Conservation (phyloP, 495 filamentous ascomycete genomes). For the Penicillium macrosclerotiorum region DNA sequence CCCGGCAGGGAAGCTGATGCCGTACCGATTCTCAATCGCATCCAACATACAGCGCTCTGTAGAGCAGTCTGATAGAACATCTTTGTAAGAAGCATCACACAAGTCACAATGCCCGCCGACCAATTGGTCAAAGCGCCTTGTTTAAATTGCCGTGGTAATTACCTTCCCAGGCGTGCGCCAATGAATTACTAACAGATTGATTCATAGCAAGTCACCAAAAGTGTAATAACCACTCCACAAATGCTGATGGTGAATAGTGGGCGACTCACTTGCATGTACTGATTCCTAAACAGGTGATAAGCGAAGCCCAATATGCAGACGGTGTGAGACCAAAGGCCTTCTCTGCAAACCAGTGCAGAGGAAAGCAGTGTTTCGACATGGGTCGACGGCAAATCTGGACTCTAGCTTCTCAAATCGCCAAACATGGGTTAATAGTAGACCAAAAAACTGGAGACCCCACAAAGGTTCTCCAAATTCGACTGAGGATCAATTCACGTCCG, state of each 20-base stretch:
- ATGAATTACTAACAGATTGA: background rate
- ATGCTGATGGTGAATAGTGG: background rate
- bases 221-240: background rate
- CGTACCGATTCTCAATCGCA: too few relatives aligned
- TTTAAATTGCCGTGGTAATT: slow-evolving; percentile 10
- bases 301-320: slow-evolving; percentile 11
- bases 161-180: background rate
- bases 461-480: background rate
- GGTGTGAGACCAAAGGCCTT: slow-evolving; percentile 16
- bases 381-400: slow-evolving; percentile 19
- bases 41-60: too few relatives aligned
- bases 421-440: slow-evolving; percentile 20
- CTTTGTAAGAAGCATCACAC: background rate
- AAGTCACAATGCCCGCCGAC: background rate
- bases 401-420: slow-evolving; percentile 10
- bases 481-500: too few relatives aligned
- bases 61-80: background rate
- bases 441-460: slow-evolving; percentile 9
- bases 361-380: slow-evolving; percentile 18
- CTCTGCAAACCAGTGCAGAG: slow-evolving; percentile 10
- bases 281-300: slow-evolving; percentile 7
- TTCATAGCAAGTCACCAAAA: background rate
- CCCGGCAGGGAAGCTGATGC: too few relatives aligned
- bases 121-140: slow-evolving; percentile 12
- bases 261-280: background rate